Conservation (phyloP, 768 basidiomycete genomes). For the Mycena amicta region DNA sequence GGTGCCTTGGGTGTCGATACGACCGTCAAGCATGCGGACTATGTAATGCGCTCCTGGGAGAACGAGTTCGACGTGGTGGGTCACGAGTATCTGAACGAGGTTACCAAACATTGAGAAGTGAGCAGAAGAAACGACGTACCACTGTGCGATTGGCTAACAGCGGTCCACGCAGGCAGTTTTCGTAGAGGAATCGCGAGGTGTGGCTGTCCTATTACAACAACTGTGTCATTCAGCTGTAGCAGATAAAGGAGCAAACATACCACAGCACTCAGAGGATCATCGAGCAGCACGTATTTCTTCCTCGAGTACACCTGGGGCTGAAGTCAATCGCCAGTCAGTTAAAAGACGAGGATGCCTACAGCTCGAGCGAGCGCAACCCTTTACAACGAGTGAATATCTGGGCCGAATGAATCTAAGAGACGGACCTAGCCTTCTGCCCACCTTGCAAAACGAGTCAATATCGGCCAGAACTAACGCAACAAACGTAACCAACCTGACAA, state of each 20-base stretch:
- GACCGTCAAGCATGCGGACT: conserved; percentile 79
- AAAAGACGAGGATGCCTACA: conserved; percentile 26
- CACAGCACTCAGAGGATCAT: conserved; percentile 65
- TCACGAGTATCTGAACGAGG: conserved; percentile 57
- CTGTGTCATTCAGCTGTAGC: background rate
- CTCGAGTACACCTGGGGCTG: conserved; percentile 40
- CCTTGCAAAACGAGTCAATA: conserved; percentile 29
- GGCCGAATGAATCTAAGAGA: background rate
- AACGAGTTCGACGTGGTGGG: conserved; percentile 83
- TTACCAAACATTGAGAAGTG: too few species aligned
- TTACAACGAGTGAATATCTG: background rate
- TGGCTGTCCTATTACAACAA: conserved; percentile 56
- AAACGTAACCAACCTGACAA: too few species aligned
- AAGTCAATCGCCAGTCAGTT: background rate
- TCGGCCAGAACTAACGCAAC: background rate
- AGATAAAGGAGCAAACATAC: too few species aligned
- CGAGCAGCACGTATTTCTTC: conserved; percentile 52
- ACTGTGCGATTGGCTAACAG: conserved; percentile 72
- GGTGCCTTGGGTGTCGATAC: conserved; percentile 75
- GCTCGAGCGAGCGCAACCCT: conserved; percentile 68
- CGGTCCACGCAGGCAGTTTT: conserved; percentile 66
- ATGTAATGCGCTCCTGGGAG: conserved; percentile 74
- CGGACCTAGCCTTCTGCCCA: conserved; percentile 65
- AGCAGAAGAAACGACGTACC: conserved; percentile 30
- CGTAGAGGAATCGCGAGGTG: conserved; percentile 64